Evolutionary conservation across 306 rosid genomes (phyloP).

Genomic region (Dalbergia cochinchinensis): DNA sequence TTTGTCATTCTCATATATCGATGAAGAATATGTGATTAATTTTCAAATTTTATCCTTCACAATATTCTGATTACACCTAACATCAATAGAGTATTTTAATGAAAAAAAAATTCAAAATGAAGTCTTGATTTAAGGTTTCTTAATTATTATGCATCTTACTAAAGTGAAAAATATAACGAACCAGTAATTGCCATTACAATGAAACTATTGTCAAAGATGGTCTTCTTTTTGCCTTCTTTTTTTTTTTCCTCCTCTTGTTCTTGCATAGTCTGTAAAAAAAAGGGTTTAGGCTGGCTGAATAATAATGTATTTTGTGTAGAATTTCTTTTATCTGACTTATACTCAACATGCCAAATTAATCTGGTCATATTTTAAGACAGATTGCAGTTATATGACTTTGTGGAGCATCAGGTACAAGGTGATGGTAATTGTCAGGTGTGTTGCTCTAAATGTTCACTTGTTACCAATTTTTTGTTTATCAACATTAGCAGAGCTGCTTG

Average conservation of each 20-base stretch:
- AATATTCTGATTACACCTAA: not conserved
- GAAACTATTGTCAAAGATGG: constrained; percentile 14
- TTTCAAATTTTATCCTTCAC: not conserved
- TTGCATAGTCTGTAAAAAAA: constrained; percentile 13
- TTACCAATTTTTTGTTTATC: constrained; percentile 21
- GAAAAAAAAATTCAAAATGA: too few species aligned
- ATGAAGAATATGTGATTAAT: too few species aligned
- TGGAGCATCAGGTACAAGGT: constrained; percentile 75
- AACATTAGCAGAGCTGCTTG: constrained; percentile 14
- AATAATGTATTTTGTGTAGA: constrained; percentile 34
- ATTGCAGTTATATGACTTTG: constrained; percentile 73
- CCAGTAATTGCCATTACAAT: not conserved
- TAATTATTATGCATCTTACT: too few species aligned
- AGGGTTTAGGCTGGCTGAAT: not conserved
- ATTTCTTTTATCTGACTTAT: constrained; percentile 31
- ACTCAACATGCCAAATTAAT: constrained; percentile 41
- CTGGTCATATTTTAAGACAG: constrained; percentile 48
- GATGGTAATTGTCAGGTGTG: constrained; percentile 97
- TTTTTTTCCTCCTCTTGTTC: not conserved
- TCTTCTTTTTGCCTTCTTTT: constrained; percentile 14
- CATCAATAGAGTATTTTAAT: not conserved
- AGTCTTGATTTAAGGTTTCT: too few species aligned
- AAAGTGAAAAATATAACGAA: too few species aligned
- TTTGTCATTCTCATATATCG: not conserved
- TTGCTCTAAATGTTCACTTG: constrained; percentile 32